These are phyloP conservation scores for Tetracladium maxilliforme DNA, from an alignment of 2,329 filamentous ascomycete genomes.

Conservation along the genomic window DNA sequence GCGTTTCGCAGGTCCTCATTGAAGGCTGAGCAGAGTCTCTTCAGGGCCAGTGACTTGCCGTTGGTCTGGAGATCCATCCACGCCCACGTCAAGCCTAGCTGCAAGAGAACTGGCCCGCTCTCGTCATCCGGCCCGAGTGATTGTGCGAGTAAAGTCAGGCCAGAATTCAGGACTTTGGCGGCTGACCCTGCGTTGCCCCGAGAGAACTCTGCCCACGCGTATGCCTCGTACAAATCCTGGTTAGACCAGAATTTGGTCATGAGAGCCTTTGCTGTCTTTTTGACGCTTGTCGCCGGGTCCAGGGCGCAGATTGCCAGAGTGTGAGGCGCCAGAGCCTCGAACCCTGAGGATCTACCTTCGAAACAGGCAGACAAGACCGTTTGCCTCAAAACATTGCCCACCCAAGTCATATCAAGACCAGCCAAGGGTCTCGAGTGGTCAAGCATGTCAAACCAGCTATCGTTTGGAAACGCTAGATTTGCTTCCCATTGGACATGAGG, in stretches of 20 bases:
- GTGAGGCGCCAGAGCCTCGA: constrained; percentile 55
- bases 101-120: constrained; percentile 15
- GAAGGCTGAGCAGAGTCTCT: too few relatives aligned
- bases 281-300: constrained; percentile 36
- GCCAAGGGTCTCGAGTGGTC: constrained; percentile 9
- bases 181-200: constrained; percentile 42
- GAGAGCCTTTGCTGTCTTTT: constrained; percentile 57
- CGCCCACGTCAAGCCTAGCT: constrained; percentile 13
- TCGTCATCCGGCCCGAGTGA: constrained; percentile 18
- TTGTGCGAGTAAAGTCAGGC: constrained; percentile 43
- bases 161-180: constrained; percentile 49
- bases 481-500: constrained; percentile 15
- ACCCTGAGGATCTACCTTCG: constrained; percentile 15
- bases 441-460: constrained; percentile 10
- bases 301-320: constrained; percentile 39
- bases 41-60: too few relatives aligned
- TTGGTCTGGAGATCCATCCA: constrained; percentile 8
- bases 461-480: constrained; percentile 18
- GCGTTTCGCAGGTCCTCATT: constrained; percentile 31
- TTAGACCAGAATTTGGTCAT: constrained; percentile 54
- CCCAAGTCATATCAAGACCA: constrained; percentile 19
- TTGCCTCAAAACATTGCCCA: constrained; percentile 38
- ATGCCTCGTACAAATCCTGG: constrained; percentile 61
- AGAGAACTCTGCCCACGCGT: constrained; percentile 55
- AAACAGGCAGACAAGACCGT: constrained; percentile 31